These are phyloP conservation scores for Exophiala aquamarina DNA, from an alignment of 2,329 filamentous ascomycete species.

Conservation along the genomic window DNA sequence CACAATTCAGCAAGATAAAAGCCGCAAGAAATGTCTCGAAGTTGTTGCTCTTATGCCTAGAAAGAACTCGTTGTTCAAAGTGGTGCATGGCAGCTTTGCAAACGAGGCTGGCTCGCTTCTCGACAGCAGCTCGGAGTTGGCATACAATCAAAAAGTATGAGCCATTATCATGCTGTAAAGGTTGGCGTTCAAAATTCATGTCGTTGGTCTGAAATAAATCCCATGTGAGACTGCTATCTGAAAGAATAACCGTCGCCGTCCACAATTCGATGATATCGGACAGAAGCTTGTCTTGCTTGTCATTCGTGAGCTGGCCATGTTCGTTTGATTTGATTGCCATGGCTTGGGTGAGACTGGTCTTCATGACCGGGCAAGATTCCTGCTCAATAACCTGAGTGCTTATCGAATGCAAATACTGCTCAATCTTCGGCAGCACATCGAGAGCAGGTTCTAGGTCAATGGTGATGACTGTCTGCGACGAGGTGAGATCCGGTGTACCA, in stretches of 20 bases:
- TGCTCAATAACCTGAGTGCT: constrained; percentile 40
- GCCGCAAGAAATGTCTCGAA: constrained; percentile 62
- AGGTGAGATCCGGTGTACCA: constrained; percentile 18
- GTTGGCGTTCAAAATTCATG: constrained; percentile 28
- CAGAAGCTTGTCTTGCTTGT: constrained; percentile 45
- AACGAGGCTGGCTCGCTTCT: constrained; percentile 54
- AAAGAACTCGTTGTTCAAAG: constrained; percentile 56
- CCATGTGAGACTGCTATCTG: constrained; percentile 43
- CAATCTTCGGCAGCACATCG: constrained; percentile 53
- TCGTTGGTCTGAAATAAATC: constrained; percentile 50
- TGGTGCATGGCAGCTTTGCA: constrained; percentile 59
- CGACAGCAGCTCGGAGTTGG: constrained; percentile 56
- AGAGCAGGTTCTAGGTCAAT: constrained; percentile 51
- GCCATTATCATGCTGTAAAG: constrained; percentile 39
- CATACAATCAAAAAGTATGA: constrained; percentile 52
- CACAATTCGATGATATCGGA: constrained; percentile 56
- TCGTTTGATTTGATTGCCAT: constrained; percentile 8
- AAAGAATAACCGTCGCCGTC: constrained; percentile 55
- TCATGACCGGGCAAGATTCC: constrained; percentile 52
- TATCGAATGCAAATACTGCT: constrained; percentile 53
- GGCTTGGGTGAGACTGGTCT: constrained; percentile 9
- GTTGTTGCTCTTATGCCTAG: constrained; percentile 56
- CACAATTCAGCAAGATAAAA: constrained; percentile 58
- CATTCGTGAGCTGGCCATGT: not conserved
- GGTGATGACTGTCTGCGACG: constrained; percentile 45